Evolutionary conservation across 768 basidiomycete species (phyloP).

Genomic region (Lentinus tigrinus): DNA sequence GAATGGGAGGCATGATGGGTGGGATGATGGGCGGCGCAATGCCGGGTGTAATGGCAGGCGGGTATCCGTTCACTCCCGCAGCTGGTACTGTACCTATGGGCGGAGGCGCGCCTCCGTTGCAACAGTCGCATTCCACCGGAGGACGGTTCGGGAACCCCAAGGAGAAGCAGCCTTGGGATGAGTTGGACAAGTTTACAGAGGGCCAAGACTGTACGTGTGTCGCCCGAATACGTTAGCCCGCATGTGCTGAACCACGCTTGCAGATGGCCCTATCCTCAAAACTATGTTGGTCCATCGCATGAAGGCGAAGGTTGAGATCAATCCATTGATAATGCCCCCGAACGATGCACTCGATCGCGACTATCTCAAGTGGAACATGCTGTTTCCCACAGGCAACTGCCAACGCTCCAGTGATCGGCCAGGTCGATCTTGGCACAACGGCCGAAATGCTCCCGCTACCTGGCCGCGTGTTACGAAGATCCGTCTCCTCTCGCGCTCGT

Average conservation of each 20-base stretch:
- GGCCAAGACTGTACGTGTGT: conserved; percentile 42
- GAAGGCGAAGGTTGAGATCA: conserved; percentile 46
- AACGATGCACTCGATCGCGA: conserved; percentile 38
- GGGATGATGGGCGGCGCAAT: too few species aligned
- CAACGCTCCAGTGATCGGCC: conserved; percentile 60
- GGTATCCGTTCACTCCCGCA: conserved; percentile 11
- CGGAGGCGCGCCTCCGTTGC: conserved; percentile 11
- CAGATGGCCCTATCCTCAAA: conserved; percentile 71
- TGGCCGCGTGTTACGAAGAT: conserved; percentile 57
- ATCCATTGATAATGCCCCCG: conserved; percentile 57
- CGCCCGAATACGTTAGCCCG: not conserved
- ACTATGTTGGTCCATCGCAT: conserved; percentile 56
- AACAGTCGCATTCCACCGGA: conserved; percentile 16
- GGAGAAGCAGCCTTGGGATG: conserved; percentile 20
- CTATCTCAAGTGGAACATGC: conserved; percentile 74
- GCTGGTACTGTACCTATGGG: conserved; percentile 2
- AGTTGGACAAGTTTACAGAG: conserved; percentile 37
- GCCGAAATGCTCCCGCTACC: conserved; percentile 64
- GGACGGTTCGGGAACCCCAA: not conserved
- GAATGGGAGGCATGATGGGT: conserved; percentile 23
- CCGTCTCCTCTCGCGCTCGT: conserved; percentile 48
- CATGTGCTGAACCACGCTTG: conserved; percentile 1
- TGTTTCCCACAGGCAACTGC: conserved; percentile 58
- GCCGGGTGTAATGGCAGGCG: conserved; percentile 1
- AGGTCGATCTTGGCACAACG: conserved; percentile 63